Conservation (phyloP, 75 land plant genomes). For the Ceratopteris richardii region DNA sequence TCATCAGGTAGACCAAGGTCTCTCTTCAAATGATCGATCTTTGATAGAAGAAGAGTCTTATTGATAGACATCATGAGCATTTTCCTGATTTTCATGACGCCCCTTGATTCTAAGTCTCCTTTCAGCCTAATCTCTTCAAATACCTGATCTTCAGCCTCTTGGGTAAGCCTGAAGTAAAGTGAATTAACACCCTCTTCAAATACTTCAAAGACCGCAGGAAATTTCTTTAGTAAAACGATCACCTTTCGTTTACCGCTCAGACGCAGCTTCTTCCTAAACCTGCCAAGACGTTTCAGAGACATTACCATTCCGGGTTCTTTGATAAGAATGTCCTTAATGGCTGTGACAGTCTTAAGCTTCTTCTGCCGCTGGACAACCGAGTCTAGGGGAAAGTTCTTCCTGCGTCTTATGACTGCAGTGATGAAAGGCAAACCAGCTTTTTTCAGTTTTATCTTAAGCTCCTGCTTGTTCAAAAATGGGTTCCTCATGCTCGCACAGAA, state of each 20-base stretch:
- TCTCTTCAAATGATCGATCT: constrained; percentile 68
- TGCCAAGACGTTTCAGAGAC: constrained; percentile 62
- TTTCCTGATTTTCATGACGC: constrained; percentile 72
- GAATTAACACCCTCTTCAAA: constrained; percentile 73
- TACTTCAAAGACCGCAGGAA: constrained; percentile 78
- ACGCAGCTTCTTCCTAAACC: constrained; percentile 48
- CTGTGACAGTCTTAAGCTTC: constrained; percentile 75
- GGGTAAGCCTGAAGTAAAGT: constrained; percentile 56
- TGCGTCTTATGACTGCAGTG: constrained; percentile 60
- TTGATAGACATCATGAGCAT: constrained; percentile 95
- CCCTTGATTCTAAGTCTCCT: constrained; percentile 62
- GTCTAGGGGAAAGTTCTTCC: constrained; percentile 78
- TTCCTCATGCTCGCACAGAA: too few species aligned
- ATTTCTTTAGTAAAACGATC: constrained; percentile 61
- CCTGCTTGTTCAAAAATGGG: too few species aligned
- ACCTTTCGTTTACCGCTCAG: constrained; percentile 48
- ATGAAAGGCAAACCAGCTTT: constrained; percentile 2
- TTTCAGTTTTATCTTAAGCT: too few species aligned
- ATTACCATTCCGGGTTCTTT: constrained; percentile 75
- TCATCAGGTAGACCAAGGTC: constrained; percentile 86
- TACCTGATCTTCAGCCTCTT: constrained; percentile 62
- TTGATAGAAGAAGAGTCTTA: constrained; percentile 59
- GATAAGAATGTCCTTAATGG: constrained; percentile 74
- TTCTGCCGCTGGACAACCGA: constrained; percentile 84
- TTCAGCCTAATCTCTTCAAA: constrained; percentile 60